Evolutionary conservation across 805 yeast species (phyloP).

Genomic region (Candida sphagnicola): DNA sequence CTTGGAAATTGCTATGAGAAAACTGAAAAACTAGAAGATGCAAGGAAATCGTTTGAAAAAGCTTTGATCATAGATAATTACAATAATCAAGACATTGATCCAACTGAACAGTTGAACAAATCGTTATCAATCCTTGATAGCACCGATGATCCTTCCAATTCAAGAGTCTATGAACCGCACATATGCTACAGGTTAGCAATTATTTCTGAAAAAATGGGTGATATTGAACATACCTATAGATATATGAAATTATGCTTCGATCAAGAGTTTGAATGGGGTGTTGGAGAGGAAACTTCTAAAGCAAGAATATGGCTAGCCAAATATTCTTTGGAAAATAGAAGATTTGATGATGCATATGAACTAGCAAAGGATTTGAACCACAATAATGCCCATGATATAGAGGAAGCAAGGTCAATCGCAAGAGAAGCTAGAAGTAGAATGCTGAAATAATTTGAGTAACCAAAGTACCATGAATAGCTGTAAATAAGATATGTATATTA

Average conservation of each 20-base stretch:
- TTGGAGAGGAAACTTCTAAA: slow-evolving; percentile 68
- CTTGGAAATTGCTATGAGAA: slow-evolving; percentile 86
- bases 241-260: slow-evolving; percentile 69
- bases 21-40: slow-evolving; percentile 63
- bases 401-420: slow-evolving; percentile 82
- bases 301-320: slow-evolving; percentile 87
- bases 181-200: slow-evolving; percentile 66
- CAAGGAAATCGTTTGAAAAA: slow-evolving; percentile 76
- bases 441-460: slow-evolving; percentile 8
- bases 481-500: neutral
- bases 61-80: slow-evolving; percentile 56
- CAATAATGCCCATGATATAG: slow-evolving; percentile 82
- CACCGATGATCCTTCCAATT: neutral
- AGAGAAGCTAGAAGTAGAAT: slow-evolving; percentile 67
- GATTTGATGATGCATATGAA: slow-evolving; percentile 65
- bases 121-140: slow-evolving; percentile 2
- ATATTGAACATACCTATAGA: slow-evolving; percentile 47
- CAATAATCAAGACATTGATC: slow-evolving; percentile 14
- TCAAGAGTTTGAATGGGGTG: slow-evolving; percentile 60
- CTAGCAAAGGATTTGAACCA: slow-evolving; percentile 63
- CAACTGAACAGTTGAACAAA: slow-evolving; percentile 7
- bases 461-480: neutral
- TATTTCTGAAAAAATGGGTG: slow-evolving; percentile 56
- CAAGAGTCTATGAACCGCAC: slow-evolving; percentile 32
- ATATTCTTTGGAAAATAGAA: slow-evolving; percentile 50